A percentile compares a stretch with the other conserved stretches of the same genome.
These are phyloP conservation scores for Solioccasus polychromus DNA, from an alignment of 768 basidiomycete species.

Conservation along the genomic window DNA sequence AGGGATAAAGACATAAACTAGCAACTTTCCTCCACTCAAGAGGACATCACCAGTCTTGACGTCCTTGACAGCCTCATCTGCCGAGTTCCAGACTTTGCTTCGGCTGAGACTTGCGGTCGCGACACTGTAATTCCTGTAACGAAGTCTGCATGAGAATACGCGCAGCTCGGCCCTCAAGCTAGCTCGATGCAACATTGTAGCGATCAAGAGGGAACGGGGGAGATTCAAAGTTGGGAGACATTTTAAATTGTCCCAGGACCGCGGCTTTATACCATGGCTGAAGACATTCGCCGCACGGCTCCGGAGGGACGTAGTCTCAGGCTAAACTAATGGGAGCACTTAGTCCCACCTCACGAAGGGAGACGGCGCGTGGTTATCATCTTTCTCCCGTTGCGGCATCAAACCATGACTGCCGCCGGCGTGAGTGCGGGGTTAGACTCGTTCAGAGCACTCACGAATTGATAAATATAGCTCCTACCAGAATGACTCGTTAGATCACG, in stretches of 20 bases:
- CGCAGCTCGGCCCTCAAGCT: conserved; percentile 6
- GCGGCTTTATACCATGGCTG: conserved; percentile 4
- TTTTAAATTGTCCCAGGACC: too few species aligned
- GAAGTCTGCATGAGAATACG: conserved; percentile 1
- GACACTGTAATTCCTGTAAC: conserved; percentile 4
- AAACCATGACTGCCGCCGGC: too few species aligned
- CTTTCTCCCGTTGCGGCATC: conserved; percentile 10
- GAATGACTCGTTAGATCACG: background rate
- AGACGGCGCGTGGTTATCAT: conserved; percentile 5
- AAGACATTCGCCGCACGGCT: background rate
- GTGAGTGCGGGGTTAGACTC: conserved; percentile 3
- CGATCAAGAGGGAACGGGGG: background rate
- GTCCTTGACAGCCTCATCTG: conserved; percentile 78
- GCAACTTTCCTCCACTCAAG: conserved; percentile 69
- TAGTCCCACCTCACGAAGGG: too few species aligned
- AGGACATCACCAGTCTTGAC: conserved; percentile 75
- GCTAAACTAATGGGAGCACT: too few species aligned
- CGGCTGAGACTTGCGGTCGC: conserved; percentile 17
- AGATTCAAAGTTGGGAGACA: background rate
- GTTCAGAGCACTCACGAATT: too few species aligned
- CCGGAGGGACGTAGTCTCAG: background rate
- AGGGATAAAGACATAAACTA: conserved; percentile 22
- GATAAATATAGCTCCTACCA: background rate
- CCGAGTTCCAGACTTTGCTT: conserved; percentile 70
- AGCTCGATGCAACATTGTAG: conserved; percentile 6